Evolutionary conservation across 1,284 basidiomycete species (phyloP), one percentile per base, ranked within the genome.

Genomic region (Wolfiporia cocos): DNA sequence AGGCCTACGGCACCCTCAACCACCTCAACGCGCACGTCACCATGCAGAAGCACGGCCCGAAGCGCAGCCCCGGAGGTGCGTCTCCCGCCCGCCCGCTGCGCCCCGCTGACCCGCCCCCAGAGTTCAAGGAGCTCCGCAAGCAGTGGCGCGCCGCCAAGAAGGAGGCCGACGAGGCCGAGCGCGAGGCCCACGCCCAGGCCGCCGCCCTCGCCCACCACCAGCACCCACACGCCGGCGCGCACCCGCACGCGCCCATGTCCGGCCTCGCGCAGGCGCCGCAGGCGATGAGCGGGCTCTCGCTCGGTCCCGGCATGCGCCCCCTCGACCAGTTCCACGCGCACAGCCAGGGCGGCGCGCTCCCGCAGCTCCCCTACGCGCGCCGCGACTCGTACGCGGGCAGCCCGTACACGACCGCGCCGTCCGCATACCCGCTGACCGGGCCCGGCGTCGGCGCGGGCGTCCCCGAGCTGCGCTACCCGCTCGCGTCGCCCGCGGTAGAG

Each of bases 121-220:
- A 98, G 70, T 98, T 98, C 73, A 97, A 96, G 63, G 95, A 97
- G 57, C 83, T 96, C 60, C 81, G 94, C 49, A 96, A 94, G 63
- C 86, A 89, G 53, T 96, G 93, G 92, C 81, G 92, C 41, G 91
- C 90, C 67, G 79, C 83, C 55, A 97, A 94, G 72, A 91, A 93
- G 65, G 87, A 90, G 52, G 72, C 48, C 5, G 59, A 62, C 34
- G 59, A 62, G 28, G 26, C 26, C 7, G 53, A 57, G 10, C 57
- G 57, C 10, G 44, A 50, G 31, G 41, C 35, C n/a, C 34, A 45
- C 24, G 37, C 33, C n/a, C 41, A 44, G n/a, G 44, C 43, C 6
- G 33, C 29, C 17, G 41, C 43, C 12, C 42, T 34, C 26, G 44
- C 36, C 9, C 26, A 28, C 26, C 26, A 28, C 26, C 26, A 28